Percentiles rank a stretch among this genome's conserved stretches.
Conservation (phyloP, 2,329 filamentous ascomycete genomes). For the Aspergillus vadensis region DNA sequence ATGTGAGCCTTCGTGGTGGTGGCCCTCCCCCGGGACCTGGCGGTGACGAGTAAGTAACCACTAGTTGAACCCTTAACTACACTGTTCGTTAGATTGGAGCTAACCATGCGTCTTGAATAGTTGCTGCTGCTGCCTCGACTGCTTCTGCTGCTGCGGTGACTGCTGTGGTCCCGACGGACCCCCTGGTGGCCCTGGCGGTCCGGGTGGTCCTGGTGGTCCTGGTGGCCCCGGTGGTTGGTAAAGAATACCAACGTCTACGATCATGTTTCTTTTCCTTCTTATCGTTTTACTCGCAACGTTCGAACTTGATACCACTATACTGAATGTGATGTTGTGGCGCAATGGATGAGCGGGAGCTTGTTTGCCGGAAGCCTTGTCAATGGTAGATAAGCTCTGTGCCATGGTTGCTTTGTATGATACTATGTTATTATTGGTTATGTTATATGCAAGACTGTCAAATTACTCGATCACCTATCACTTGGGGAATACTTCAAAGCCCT, state of each 20-base stretch:
- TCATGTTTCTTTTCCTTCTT: background rate
- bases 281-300: background rate
- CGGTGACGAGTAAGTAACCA: conserved; percentile 9
- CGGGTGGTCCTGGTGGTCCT: background rate
- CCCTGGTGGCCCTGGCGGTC: conserved; percentile 4
- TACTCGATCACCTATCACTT: too few species aligned
- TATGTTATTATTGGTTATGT: background rate
- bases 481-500: too few species aligned
- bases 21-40: conserved; percentile 7
- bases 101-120: background rate
- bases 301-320: conserved; percentile 2
- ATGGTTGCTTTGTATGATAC: background rate
- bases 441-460: background rate
- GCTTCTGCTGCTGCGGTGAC: conserved; percentile 10
- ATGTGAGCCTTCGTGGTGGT: conserved; percentile 10
- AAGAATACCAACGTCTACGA: background rate
- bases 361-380: background rate
- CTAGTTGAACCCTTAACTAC: background rate
- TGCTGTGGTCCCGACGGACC: conserved; percentile 10
- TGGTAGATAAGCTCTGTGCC: background rate
- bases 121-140: conserved; percentile 13
- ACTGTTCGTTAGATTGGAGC: background rate
- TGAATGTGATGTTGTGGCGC: background rate
- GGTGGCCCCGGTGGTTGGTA: conserved; percentile 10
- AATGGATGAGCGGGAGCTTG: background rate